A percentile compares a stretch with the other conserved stretches of the same genome.
Conservation (phyloP, 2,329 filamentous ascomycete species). For the Fusarium tupiense region DNA sequence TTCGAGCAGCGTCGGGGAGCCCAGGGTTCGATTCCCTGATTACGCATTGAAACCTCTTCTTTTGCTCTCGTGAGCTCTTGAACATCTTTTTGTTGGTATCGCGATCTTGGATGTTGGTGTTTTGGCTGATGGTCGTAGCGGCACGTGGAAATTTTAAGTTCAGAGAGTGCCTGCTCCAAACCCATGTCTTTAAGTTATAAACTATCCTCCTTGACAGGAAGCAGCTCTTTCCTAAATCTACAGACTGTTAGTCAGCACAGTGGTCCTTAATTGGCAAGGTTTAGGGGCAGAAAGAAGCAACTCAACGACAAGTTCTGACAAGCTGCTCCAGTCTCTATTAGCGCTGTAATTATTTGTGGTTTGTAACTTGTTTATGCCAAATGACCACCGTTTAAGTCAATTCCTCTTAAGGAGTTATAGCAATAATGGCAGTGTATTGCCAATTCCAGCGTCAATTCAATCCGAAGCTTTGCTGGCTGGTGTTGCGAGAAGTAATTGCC, state of each 20-base stretch:
- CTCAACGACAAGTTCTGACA: no score
- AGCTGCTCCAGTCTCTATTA: neutral
- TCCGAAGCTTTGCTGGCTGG: no score
- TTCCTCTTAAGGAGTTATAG: neutral
- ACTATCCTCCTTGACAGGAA: neutral
- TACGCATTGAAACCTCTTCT: neutral
- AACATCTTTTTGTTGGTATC: neutral
- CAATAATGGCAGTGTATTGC: neutral
- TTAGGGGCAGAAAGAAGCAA: neutral
- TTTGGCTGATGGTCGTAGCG: neutral
- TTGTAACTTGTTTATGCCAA: no score
- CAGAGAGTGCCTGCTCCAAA: neutral
- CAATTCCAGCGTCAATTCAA: neutral
- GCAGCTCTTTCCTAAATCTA: neutral
- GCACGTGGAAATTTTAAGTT: neutral
- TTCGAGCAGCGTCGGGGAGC: neutral
- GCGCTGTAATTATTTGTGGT: no score
- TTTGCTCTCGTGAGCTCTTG: neutral
- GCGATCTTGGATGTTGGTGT: neutral
- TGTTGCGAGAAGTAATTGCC: neutral
- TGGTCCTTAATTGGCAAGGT: neutral
- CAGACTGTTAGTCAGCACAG: neutral
- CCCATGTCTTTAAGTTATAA: neutral
- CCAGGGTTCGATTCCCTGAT: slow-evolving; percentile 9
- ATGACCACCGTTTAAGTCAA: neutral